Conservation (phyloP, 2,329 filamentous ascomycete genomes). For the Arachnomyces sp. region DNA sequence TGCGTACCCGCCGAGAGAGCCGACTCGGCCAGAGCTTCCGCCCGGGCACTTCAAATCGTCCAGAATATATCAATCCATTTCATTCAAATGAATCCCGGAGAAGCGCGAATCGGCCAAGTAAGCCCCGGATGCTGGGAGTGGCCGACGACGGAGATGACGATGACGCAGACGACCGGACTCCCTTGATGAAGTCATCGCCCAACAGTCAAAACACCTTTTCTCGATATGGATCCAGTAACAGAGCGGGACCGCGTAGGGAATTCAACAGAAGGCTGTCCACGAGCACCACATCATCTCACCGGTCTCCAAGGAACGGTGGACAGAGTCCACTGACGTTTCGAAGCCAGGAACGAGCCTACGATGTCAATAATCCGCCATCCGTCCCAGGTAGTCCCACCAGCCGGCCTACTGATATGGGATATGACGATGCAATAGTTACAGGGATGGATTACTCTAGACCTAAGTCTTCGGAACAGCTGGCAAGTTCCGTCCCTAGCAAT, state of each 20-base stretch:
- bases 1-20: slow-evolving; percentile 57
- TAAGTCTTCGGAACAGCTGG: slow-evolving; percentile 29
- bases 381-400: slow-evolving; percentile 52
- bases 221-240: slow-evolving; percentile 9
- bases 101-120: slow-evolving; percentile 1
- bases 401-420: slow-evolving; percentile 41
- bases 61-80: slow-evolving; percentile 3
- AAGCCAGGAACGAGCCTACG: slow-evolving; percentile 37
- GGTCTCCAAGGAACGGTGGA: slow-evolving; percentile 5
- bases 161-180: slow-evolving; percentile 12
- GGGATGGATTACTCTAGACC: slow-evolving; percentile 31
- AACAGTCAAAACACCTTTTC: neutral
- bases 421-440: slow-evolving; percentile 47
- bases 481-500: slow-evolving; percentile 18
- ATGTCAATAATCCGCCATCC: slow-evolving; percentile 60
- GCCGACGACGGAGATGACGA: slow-evolving; percentile 10
- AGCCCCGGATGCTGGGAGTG: neutral
- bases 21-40: slow-evolving; percentile 33
- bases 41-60: slow-evolving; percentile 17
- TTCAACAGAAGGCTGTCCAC: slow-evolving; percentile 24
- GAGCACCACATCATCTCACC: slow-evolving; percentile 26
- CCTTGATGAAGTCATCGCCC: slow-evolving; percentile 10
- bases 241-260: slow-evolving; percentile 21
- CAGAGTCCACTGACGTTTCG: too few relatives aligned
- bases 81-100: slow-evolving; percentile 1